phyloP scores from a whole-genome alignment of 176 grass and related monocot genomes.

The Olyra latifolia region DNA sequence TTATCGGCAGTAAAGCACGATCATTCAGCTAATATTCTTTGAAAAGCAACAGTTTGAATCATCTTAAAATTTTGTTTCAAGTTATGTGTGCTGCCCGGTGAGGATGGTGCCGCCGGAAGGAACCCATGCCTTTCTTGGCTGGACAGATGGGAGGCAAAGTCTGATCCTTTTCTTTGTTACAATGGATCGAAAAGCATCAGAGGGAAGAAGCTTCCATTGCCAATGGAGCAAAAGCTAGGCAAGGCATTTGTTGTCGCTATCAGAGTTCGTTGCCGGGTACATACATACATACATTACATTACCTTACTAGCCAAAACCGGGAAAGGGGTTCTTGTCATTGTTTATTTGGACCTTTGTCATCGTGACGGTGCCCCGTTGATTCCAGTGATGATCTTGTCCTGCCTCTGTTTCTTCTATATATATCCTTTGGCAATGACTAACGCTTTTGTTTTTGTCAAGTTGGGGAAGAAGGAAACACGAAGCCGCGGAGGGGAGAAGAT shows the following conservation, averaged over 20 bases:
- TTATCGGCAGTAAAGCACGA: too few species aligned
- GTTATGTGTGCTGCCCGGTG: too few species aligned
- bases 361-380: background rate
- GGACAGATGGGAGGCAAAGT: background rate
- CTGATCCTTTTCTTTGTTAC: background rate
- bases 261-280: constrained; percentile 11
- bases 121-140: background rate
- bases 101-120: too few species aligned
- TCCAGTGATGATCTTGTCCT: background rate
- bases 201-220: constrained; percentile 1
- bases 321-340: background rate
- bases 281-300: background rate
- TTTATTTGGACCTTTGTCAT: constrained; percentile 14
- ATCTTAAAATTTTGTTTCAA: too few species aligned
- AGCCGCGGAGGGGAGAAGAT: background rate
- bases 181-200: background rate
- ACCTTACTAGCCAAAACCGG: background rate
- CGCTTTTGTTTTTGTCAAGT: background rate
- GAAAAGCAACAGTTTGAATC: too few species aligned
- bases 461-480: background rate
- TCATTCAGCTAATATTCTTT: too few species aligned
- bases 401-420: too few species aligned
- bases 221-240: background rate
- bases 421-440: background rate
- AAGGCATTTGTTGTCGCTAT: background rate